Base-by-base conservation (phyloP, 2,329 filamentous ascomycete genomes). In the Diaporthe sp. region DNA sequence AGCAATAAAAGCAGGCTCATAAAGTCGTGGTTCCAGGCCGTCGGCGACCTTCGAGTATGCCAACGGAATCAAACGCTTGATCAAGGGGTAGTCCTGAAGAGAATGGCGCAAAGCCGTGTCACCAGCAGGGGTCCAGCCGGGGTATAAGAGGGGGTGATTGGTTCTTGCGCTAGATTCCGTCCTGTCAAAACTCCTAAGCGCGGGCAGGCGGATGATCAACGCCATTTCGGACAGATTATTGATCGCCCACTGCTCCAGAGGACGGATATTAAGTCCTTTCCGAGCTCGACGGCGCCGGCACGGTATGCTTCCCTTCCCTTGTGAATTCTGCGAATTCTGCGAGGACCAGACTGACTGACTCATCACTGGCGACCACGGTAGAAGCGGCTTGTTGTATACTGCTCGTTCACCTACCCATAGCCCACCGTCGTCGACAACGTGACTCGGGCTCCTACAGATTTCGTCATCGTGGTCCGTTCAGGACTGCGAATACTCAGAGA, bases 131-230 rank as follows among this genome's bases (percentile, higher is more conserved):
- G 53, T 68, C 7, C 63, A 39, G 47, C 63, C 35, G 63, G 63
- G 63, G 47, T 39, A 22, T 27, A 1, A 7, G 15, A 22, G n/a
- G 32, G 32, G 22, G 22, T 68, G 32, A 53, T 68, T 68, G 63
- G 63, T 39, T 39, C n/a, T 68, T 68, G 63, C 63, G 63, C 63
- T 53, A 68, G 63, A 39, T 53, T 68, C 63, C 47, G 63, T 68
- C 63, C 47, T 68, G 63, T 68, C 63, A 68, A 66, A 32, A 68
- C 63, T 68, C 13, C 47, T 68, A 68, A 68, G 44, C 63, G 63
- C 63, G 44, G 30, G 63, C 63, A 37, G 63, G 63, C 63, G 63
- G 63, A 51, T 66, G 63, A 66, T 66, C 63, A 66, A 53, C 47
- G 44, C 63, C 63, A 66, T 66, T 50, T 66, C 61, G 61, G 61